Percentiles rank a stretch among this genome's conserved stretches.
phyloP scores from a whole-genome alignment of 2,329 filamentous ascomycete species.

The Herpotrichia juniperi region DNA sequence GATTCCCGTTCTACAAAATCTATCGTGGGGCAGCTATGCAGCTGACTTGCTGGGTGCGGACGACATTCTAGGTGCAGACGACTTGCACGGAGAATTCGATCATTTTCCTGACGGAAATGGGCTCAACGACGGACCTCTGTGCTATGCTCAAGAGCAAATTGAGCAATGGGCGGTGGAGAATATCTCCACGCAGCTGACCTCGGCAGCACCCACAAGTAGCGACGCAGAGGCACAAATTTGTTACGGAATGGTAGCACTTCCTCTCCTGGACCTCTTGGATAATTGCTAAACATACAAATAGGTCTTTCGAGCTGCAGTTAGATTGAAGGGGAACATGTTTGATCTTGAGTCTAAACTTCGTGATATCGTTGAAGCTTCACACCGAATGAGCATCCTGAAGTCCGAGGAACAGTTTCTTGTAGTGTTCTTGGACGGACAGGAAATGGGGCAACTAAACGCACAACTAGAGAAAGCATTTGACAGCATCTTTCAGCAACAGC shows the following conservation, averaged over 20 bases:
- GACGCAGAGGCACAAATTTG: constrained; percentile 20
- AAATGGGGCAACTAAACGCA: constrained; percentile 25
- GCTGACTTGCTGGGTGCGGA: constrained; percentile 16
- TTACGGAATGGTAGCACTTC: constrained; percentile 27
- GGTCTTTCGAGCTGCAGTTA: constrained; percentile 24
- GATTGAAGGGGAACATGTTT: constrained; percentile 30
- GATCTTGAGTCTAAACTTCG: constrained; percentile 21
- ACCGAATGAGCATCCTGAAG: constrained; percentile 16
- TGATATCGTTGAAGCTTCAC: constrained; percentile 17
- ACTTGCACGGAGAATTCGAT: neutral
- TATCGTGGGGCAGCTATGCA: constrained; percentile 19
- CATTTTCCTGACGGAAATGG: constrained; percentile 1
- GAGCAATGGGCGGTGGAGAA: constrained; percentile 21
- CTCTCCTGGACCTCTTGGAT: neutral
- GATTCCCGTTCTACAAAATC: constrained; percentile 14
- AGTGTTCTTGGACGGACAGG: constrained; percentile 16
- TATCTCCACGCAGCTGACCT: constrained; percentile 1
- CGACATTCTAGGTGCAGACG: constrained; percentile 15
- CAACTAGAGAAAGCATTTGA: constrained; percentile 25
- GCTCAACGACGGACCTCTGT: constrained; percentile 6
- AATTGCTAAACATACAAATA: constrained; percentile 4
- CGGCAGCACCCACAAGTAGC: neutral
- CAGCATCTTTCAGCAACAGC: constrained; percentile 19
- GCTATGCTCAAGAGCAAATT: constrained; percentile 18
- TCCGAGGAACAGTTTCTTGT: constrained; percentile 18